Evolutionary conservation across 345 rosid genomes (phyloP), one percentile per base, ranked within the genome.

Genomic region (Pistacia integerrima): DNA sequence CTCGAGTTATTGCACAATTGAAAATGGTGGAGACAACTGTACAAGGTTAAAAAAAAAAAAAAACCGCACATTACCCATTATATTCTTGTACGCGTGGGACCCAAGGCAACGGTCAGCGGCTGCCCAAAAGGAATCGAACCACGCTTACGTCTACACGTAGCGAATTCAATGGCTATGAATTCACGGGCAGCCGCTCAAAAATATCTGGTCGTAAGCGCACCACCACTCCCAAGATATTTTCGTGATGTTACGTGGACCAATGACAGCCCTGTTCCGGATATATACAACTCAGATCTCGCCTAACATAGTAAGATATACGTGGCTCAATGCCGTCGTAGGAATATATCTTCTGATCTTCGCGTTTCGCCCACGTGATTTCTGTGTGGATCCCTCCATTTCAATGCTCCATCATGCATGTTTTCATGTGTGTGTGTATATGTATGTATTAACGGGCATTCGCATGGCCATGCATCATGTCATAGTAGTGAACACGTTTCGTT

Each of bases 301-400:
- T 5, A 33, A 2, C 17, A 7, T 0, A 78, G 38, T 5, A 33
- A 2, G 12, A 4, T 0, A 78, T 30, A 85, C 78, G 85, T 85
- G 87, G 82, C 75, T 17, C 64, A 68, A 72, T 63, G 57, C 5
- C 1, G 78, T 59, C 64, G 36, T 12, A 68, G 80, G 87, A 85
- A 82, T 82, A 82, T 85, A 85, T 82, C 75, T 81, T 48, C 75
- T 25, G 74, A 54, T 74, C 70, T 55, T 49, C 6, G 16, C 2
- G 56, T 12, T 61, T 46, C 20, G 38, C n/a, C 76, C 75, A 72
- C 56, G 46, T 65, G 61, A 49, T 68, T 28, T 49, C 20, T 64
- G 60, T 28, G 60, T 25, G n/a, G 72, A 44, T 20, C 70, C 3
- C 3, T 14, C 11, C n/a, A 0, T 33, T 4, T 12, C 55, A 33